Evolutionary conservation across 73 alveolate species (phyloP).

Genomic region (Uronychia binucleata): DNA sequence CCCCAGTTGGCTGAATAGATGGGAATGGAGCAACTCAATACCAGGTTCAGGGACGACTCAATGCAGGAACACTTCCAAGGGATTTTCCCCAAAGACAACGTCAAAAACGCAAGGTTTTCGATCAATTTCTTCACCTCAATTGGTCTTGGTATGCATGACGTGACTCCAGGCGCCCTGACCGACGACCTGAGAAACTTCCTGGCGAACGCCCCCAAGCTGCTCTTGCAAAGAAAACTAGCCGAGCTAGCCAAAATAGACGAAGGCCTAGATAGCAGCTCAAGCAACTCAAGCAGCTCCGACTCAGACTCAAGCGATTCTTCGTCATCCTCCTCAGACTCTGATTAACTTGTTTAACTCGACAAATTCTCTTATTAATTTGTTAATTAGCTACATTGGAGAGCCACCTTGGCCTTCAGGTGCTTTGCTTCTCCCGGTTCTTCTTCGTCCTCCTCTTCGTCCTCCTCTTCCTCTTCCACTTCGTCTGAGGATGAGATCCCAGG

Average conservation of each 20-base stretch:
- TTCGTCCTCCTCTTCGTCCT: background rate
- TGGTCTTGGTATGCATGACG: slow-evolving; percentile 88
- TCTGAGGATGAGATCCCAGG: background rate
- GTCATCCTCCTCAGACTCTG: slow-evolving; percentile 8
- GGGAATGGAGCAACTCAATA: slow-evolving; percentile 57
- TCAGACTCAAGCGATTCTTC: slow-evolving; percentile 11
- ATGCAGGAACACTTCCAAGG: slow-evolving; percentile 84
- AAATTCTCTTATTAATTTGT: background rate
- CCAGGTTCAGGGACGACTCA: slow-evolving; percentile 69
- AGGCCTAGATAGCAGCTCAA: slow-evolving; percentile 1
- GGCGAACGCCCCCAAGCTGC: slow-evolving; percentile 75
- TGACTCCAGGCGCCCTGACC: slow-evolving; percentile 72
- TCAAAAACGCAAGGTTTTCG: slow-evolving; percentile 96
- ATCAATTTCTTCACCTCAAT: slow-evolving; percentile 98
- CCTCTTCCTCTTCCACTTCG: slow-evolving; percentile 2
- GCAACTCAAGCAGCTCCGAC: slow-evolving; percentile 2
- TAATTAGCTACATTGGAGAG: background rate
- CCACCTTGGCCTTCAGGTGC: background rate
- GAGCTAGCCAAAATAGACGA: slow-evolving; percentile 14
- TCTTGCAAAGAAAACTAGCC: slow-evolving; percentile 46
- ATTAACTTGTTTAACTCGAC: no score
- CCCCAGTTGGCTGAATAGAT: slow-evolving; percentile 65
- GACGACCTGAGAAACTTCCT: slow-evolving; percentile 92
- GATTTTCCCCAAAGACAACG: slow-evolving; percentile 94
- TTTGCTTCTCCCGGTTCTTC: background rate